phyloP scores from a whole-genome alignment of 495 filamentous ascomycete genomes.

The Podospora pseudopauciseta region DNA sequence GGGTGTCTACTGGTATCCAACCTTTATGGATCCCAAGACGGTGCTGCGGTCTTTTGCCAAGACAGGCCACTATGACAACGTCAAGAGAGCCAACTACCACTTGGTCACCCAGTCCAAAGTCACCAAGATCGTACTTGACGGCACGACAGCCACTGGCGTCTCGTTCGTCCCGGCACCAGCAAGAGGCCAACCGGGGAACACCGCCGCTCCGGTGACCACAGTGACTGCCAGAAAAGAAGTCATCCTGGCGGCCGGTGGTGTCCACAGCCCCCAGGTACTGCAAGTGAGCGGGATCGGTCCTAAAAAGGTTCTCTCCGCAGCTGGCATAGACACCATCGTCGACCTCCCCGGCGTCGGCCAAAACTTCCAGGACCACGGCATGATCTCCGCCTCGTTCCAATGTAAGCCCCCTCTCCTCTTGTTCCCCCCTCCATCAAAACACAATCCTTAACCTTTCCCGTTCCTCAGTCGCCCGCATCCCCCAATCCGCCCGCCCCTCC shows the following conservation, averaged over 20 bases:
- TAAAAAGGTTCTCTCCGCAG: slow-evolving; percentile 36
- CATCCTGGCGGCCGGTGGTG: slow-evolving; percentile 54
- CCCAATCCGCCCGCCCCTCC: slow-evolving; percentile 25
- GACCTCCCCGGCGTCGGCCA: slow-evolving; percentile 55
- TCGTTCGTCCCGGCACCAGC: slow-evolving; percentile 20
- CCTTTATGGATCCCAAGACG: slow-evolving; percentile 41
- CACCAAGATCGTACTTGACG: slow-evolving; percentile 34
- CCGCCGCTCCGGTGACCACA: slow-evolving; percentile 10
- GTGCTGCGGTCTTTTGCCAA: slow-evolving; percentile 41
- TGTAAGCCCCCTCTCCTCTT: slow-evolving; percentile 25
- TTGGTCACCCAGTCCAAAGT: slow-evolving; percentile 40
- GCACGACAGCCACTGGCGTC: slow-evolving; percentile 38
- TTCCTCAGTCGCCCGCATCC: slow-evolving; percentile 33
- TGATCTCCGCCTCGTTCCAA: slow-evolving; percentile 30
- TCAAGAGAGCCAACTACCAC: slow-evolving; percentile 36
- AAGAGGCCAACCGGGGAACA: neutral
- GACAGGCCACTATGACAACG: slow-evolving; percentile 38
- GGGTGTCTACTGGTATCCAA: slow-evolving; percentile 45
- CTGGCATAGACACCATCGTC: slow-evolving; percentile 42
- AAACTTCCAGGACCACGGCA: slow-evolving; percentile 57
- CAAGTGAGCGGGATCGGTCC: slow-evolving; percentile 55
- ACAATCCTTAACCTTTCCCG: neutral
- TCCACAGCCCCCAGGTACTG: slow-evolving; percentile 56
- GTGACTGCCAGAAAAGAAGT: slow-evolving; percentile 53
- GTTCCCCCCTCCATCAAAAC: neutral